phyloP scores from a whole-genome alignment of 176 grass and related monocot genomes.

The Oryza australiensis region DNA sequence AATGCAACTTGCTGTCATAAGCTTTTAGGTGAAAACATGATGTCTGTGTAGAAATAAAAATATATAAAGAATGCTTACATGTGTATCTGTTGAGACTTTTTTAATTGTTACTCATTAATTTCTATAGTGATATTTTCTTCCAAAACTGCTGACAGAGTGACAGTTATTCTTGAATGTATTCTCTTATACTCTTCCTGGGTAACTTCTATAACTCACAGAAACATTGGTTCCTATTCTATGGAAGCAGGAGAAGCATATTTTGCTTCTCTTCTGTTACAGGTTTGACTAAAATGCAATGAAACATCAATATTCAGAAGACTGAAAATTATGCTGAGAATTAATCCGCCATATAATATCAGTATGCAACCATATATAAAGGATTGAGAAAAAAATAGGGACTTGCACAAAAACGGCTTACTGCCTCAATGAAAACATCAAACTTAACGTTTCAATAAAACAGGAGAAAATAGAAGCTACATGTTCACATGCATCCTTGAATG shows the following conservation, averaged over 20 bases:
- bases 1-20: not conserved
- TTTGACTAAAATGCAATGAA: not conserved
- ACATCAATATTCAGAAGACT: not conserved
- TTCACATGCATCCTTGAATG: not conserved
- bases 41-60: conserved; percentile 1
- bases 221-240: not conserved
- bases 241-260: not conserved
- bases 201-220: not conserved
- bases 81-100: not conserved
- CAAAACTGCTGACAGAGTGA: not conserved
- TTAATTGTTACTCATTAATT: not conserved
- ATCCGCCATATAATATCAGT: not conserved
- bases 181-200: not conserved
- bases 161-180: not conserved
- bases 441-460: conserved; percentile 10
- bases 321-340: not conserved
- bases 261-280: not conserved
- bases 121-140: not conserved
- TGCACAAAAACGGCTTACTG: not conserved
- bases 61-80: not conserved
- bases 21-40: conserved; percentile 11
- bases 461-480: not conserved
- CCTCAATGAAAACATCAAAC: not conserved
- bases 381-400: not conserved
- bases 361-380: conserved; percentile 9